phyloP scores from a whole-genome alignment of 768 basidiomycete species.

The Cantharellus cinnabarinus region DNA sequence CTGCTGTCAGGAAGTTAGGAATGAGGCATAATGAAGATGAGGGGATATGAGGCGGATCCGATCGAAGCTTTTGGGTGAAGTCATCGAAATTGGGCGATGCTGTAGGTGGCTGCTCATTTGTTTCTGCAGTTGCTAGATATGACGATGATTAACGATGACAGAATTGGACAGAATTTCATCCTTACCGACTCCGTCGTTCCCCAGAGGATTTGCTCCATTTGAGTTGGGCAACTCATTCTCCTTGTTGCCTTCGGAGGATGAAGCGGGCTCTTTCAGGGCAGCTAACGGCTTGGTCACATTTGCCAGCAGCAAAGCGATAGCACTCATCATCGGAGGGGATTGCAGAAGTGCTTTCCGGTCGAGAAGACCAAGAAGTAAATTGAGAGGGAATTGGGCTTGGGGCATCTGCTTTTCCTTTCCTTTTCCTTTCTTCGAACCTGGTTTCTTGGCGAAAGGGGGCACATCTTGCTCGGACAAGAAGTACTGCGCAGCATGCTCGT shows the following conservation, averaged over 20 bases:
- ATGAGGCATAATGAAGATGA: constrained; percentile 70
- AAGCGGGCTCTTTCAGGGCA: constrained; percentile 19
- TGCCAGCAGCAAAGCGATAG: constrained; percentile 70
- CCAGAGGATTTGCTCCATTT: not conserved
- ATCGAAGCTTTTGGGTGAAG: constrained; percentile 22
- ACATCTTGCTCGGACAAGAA: constrained; percentile 94
- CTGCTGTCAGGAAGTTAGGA: constrained; percentile 91
- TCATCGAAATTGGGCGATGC: not conserved
- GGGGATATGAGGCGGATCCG: constrained; percentile 69
- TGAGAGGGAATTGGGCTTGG: constrained; percentile 78
- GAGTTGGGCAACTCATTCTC: not conserved
- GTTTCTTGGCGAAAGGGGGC: constrained; percentile 50
- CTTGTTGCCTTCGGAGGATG: not conserved
- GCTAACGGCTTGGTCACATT: constrained; percentile 72
- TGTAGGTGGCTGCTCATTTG: not conserved
- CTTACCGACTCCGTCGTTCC: not conserved
- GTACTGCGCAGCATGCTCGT: constrained; percentile 71
- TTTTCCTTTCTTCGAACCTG: constrained; percentile 69
- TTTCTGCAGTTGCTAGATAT: not conserved
- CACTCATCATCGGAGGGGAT: constrained; percentile 82
- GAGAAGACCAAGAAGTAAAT: constrained; percentile 67
- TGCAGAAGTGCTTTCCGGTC: constrained; percentile 72
- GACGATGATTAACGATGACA: not conserved
- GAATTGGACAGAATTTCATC: not conserved
- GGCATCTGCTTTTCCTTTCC: constrained; percentile 76